A percentile compares a stretch with the other conserved stretches of the same genome.
Conservation (phyloP, 2,329 filamentous ascomycete species). For the Penicillium psychrosexuale region DNA sequence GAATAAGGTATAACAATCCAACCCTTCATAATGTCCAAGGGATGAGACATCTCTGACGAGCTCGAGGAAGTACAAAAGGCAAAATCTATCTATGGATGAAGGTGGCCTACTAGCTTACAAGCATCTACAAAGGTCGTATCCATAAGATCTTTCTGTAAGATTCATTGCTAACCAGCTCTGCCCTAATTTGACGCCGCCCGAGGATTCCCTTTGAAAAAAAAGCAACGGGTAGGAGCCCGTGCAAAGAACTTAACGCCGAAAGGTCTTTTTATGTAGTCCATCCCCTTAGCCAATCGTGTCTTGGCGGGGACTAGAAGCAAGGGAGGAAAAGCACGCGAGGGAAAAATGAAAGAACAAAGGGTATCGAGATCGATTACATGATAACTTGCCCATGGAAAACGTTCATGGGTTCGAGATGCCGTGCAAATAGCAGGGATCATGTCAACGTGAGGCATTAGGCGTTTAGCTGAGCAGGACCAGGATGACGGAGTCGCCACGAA, state of each 20-base stretch:
- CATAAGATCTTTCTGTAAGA: conserved; percentile 3
- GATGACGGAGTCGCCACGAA: conserved; percentile 84
- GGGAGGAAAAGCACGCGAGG: conserved; percentile 11
- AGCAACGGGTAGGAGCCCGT: conserved; percentile 14
- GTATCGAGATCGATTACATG: conserved; percentile 32
- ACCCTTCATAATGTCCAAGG: background rate
- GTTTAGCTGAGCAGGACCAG: conserved; percentile 74
- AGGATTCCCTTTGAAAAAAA: conserved; percentile 15
- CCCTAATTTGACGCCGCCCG: conserved; percentile 21
- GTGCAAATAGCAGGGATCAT: conserved; percentile 11
- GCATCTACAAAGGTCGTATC: background rate
- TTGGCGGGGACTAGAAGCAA: conserved; percentile 22
- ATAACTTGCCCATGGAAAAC: conserved; percentile 8
- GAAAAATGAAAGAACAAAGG: conserved; percentile 22
- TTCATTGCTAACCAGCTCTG: conserved; percentile 20
- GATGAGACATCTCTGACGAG: background rate
- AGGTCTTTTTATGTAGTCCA: conserved; percentile 11
- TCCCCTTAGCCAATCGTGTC: background rate
- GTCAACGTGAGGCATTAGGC: conserved; percentile 7
- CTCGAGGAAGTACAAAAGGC: background rate
- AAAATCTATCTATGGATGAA: background rate
- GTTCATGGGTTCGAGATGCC: conserved; percentile 11
- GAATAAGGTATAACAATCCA: background rate
- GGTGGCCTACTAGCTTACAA: background rate
- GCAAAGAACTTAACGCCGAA: conserved; percentile 17